A percentile compares a stretch with the other conserved stretches of the same genome.
Evolutionary conservation across 164 flowering plant genomes (phyloP).

Genomic region (Kalanchoe fedtschenkoi): DNA sequence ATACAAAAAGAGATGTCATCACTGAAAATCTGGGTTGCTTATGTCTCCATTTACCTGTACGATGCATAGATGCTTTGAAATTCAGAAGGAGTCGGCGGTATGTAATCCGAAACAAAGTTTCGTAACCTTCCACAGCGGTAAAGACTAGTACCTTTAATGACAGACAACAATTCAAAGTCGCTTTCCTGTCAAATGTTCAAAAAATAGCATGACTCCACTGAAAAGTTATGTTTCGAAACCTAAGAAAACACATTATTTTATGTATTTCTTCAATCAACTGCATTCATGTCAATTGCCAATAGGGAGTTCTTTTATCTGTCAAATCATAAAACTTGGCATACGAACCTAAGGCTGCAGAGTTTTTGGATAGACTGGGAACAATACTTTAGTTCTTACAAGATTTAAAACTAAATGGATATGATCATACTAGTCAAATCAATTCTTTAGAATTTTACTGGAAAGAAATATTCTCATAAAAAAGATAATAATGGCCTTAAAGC

Average conservation of each 20-base stretch:
- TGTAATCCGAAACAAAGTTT: conserved; percentile 44
- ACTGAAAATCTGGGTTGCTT: background rate
- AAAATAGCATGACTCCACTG: background rate
- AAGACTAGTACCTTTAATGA: conserved; percentile 37
- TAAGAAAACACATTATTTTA: background rate
- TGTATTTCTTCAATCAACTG: background rate
- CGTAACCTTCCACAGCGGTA: conserved; percentile 42
- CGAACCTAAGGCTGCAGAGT: too few relatives aligned
- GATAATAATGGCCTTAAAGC: too few relatives aligned
- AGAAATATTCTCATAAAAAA: too few relatives aligned
- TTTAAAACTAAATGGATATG: too few relatives aligned
- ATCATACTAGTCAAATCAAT: too few relatives aligned
- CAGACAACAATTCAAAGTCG: conserved; percentile 41
- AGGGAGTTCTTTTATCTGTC: too few relatives aligned
- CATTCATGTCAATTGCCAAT: too few relatives aligned
- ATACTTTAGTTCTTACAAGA: too few relatives aligned
- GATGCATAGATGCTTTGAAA: conserved; percentile 17
- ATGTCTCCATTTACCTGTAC: conserved; percentile 20
- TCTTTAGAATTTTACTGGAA: too few relatives aligned
- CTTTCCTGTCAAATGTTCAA: conserved; percentile 38
- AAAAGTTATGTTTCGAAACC: background rate
- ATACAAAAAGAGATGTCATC: background rate
- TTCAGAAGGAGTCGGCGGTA: conserved; percentile 45
- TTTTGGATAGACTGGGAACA: too few relatives aligned
- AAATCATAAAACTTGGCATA: too few relatives aligned